Evolutionary conservation across 352 stramenopile species (phyloP).

Genomic region (Pythium plurisporium): DNA sequence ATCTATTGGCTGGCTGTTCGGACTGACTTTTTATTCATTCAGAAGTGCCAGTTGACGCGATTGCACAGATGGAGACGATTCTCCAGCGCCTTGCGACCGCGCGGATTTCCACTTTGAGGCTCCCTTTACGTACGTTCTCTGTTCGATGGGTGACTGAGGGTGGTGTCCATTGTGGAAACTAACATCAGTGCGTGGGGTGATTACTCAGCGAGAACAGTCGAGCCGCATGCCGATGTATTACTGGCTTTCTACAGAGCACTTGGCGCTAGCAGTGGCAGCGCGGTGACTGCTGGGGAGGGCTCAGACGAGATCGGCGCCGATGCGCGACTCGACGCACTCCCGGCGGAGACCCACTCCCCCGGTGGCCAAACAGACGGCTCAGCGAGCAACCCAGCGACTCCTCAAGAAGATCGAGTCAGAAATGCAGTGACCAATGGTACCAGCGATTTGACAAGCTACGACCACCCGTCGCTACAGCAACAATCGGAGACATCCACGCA

Average conservation of each 20-base stretch:
- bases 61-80: not conserved
- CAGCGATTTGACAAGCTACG: not conserved
- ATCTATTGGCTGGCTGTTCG: not conserved
- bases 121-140: constrained; percentile 1
- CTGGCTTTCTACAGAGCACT: constrained; percentile 9
- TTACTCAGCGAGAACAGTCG: not conserved
- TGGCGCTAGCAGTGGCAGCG: not conserved
- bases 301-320: not conserved
- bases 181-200: too few species aligned
- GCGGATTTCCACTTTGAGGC: too few species aligned
- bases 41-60: not conserved
- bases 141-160: too few species aligned
- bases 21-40: not conserved
- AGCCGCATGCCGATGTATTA: not conserved
- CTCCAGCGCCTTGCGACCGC: not conserved
- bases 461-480: not conserved
- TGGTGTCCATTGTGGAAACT: too few species aligned
- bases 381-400: constrained; percentile 9
- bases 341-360: constrained; percentile 4
- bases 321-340: not conserved
- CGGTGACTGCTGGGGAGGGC: not conserved
- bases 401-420: constrained; percentile 5
- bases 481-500: not conserved
- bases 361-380: constrained; percentile 19
- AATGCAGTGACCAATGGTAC: not conserved